A percentile compares a stretch with the other conserved stretches of the same genome.
These are phyloP conservation scores for Schizochytrium sp. DNA, from an alignment of 108 stramenopile species.

Conservation along the genomic window DNA sequence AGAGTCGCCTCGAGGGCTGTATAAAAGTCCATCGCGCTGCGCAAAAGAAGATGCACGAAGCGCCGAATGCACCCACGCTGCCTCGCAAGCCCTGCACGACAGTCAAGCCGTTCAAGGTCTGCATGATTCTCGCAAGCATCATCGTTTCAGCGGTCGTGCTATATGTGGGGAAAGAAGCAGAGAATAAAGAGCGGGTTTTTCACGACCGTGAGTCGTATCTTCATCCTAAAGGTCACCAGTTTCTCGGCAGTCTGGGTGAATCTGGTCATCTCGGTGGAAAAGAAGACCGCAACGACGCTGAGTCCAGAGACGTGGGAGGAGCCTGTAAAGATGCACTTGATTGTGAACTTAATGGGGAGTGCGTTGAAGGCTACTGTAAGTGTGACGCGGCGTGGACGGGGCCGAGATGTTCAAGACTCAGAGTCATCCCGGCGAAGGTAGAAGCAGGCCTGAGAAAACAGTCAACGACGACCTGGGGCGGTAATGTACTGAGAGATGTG, in stretches of 20 bases:
- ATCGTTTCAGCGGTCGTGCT: background rate
- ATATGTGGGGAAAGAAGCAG: background rate
- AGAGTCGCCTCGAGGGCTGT: slow-evolving; percentile 13
- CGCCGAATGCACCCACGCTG: background rate
- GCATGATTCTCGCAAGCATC: background rate
- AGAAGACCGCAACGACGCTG: too few species aligned
- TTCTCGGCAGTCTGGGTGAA: too few species aligned
- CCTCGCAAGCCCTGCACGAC: background rate
- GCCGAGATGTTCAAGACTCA: background rate
- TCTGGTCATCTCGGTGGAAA: too few species aligned
- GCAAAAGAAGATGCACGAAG: too few species aligned
- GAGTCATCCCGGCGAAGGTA: background rate
- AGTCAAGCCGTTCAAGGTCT: too few species aligned
- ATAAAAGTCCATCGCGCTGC: slow-evolving; percentile 39
- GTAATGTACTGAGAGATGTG: background rate
- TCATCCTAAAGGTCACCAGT: too few species aligned
- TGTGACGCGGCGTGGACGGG: slow-evolving; percentile 32
- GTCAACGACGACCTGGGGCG: slow-evolving; percentile 11
- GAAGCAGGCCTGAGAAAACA: background rate
- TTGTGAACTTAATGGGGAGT: slow-evolving; percentile 12
- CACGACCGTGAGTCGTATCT: background rate
- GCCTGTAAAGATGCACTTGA: background rate
- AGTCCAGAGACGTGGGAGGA: background rate
- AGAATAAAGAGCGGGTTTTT: background rate
- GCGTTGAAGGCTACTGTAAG: background rate